A percentile compares a stretch with the other conserved stretches of the same genome.
Conservation (phyloP, 2,329 filamentous ascomycete species). For the Albophoma yamanashiensis region DNA sequence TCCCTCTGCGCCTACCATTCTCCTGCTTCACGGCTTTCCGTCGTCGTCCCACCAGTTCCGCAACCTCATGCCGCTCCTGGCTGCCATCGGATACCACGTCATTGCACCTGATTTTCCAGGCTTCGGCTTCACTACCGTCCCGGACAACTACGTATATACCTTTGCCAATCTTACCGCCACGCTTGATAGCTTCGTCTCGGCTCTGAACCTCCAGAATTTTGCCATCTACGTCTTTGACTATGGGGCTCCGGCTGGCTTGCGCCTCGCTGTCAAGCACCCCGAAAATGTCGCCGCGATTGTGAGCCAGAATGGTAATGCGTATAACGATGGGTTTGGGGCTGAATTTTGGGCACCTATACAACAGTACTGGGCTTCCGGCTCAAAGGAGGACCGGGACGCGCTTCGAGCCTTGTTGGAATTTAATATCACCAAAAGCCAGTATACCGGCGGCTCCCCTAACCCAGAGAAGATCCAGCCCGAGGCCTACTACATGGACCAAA, state of each 20-base stretch:
- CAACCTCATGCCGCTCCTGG: slow-evolving; percentile 32
- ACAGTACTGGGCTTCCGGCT: slow-evolving; percentile 30
- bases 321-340: slow-evolving; percentile 39
- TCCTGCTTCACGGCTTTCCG: slow-evolving; percentile 35
- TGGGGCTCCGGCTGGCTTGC: slow-evolving; percentile 43
- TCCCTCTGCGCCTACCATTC: slow-evolving; percentile 19
- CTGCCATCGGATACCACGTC: slow-evolving; percentile 23
- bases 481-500: slow-evolving; percentile 38
- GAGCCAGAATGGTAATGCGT: slow-evolving; percentile 52
- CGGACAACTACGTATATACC: slow-evolving; percentile 36
- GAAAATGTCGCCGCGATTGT: slow-evolving; percentile 40
- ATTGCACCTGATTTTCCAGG: slow-evolving; percentile 50
- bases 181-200: slow-evolving; percentile 35
- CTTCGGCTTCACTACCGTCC: slow-evolving; percentile 46
- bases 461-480: slow-evolving; percentile 28
- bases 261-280: slow-evolving; percentile 39
- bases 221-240: slow-evolving; percentile 54
- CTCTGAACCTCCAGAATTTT: slow-evolving; percentile 34
- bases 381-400: slow-evolving; percentile 21
- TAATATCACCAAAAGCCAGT: slow-evolving; percentile 31
- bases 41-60: slow-evolving; percentile 31
- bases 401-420: slow-evolving; percentile 23
- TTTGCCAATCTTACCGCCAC: slow-evolving; percentile 40
- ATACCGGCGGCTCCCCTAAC: slow-evolving; percentile 26
- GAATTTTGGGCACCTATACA: slow-evolving; percentile 38